Percentiles rank a stretch among this genome's conserved stretches.
Conservation (phyloP, 305 asterid species). For the Fraxinus sp. region DNA sequence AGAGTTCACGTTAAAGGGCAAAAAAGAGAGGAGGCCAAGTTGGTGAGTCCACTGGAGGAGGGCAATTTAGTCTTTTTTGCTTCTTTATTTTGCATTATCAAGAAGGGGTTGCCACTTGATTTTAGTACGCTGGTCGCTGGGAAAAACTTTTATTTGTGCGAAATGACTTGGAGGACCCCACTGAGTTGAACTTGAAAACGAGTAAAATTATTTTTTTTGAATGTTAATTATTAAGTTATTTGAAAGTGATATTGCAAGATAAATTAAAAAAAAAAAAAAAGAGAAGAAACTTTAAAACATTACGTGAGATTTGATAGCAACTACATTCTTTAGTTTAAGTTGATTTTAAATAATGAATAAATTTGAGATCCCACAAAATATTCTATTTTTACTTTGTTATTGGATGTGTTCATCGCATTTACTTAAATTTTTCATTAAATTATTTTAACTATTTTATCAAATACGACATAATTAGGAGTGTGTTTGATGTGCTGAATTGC, state of each 20-base stretch:
- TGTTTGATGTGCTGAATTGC: background rate
- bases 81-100: slow-evolving; percentile 24
- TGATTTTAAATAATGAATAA: background rate
- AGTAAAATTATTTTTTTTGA: slow-evolving; percentile 8
- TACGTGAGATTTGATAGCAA: background rate
- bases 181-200: slow-evolving; percentile 16
- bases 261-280: background rate
- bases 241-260: background rate
- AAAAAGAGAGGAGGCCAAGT: background rate
- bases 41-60: slow-evolving; percentile 13
- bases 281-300: background rate
- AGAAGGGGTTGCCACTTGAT: slow-evolving; percentile 14
- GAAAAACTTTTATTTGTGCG: slow-evolving; percentile 9
- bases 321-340: background rate
- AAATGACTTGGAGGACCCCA: slow-evolving; percentile 31
- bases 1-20: background rate
- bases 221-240: background rate
- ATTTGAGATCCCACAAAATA: background rate
- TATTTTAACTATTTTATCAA: background rate
- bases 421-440: background rate
- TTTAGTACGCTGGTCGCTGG: slow-evolving; percentile 20
- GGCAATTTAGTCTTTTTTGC: slow-evolving; percentile 22
- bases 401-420: background rate
- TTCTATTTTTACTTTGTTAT: background rate
- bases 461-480: background rate